Conservation (phyloP, 1,139 yeast genomes). For the Eremothecium coryli region DNA sequence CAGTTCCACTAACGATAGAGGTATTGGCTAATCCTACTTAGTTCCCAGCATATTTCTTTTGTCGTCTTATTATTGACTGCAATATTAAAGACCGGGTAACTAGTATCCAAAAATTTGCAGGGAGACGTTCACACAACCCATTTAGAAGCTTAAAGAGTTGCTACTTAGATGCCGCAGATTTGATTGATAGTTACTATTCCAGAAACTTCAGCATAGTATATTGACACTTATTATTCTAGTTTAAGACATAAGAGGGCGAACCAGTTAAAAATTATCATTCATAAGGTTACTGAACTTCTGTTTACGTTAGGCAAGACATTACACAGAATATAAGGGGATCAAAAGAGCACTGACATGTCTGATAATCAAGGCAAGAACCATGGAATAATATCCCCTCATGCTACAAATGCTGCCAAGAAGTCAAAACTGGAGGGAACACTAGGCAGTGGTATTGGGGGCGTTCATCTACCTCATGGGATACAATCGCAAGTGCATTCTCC, state of each 20-base stretch:
- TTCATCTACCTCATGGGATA: background rate
- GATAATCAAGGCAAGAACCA: constrained; percentile 4
- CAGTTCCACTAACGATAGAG: background rate
- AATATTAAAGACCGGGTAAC: constrained; percentile 5
- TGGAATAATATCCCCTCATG: constrained; percentile 16
- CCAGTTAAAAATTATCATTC: too few species aligned
- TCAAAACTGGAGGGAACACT: constrained; percentile 17
- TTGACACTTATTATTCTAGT: too few species aligned
- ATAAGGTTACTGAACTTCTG: too few species aligned
- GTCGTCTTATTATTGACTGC: too few species aligned
- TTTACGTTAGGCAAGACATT: too few species aligned
- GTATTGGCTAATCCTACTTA: background rate
- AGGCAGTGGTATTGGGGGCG: constrained; percentile 7
- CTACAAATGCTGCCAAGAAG: constrained; percentile 14
- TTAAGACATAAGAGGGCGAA: too few species aligned
- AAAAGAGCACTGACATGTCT: background rate
- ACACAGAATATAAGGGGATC: constrained; percentile 1
- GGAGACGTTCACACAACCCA: background rate
- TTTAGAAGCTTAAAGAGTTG: too few species aligned
- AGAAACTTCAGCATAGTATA: too few species aligned
- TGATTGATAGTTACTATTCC: too few species aligned
- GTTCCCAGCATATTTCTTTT: background rate
- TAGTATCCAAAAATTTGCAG: constrained; percentile 3
- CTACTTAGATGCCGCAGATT: too few species aligned
- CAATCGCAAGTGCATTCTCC: constrained; percentile 12